Conservation (phyloP, 176 grass and related monocot genomes). For the Miscanthus lutarioriparius region DNA sequence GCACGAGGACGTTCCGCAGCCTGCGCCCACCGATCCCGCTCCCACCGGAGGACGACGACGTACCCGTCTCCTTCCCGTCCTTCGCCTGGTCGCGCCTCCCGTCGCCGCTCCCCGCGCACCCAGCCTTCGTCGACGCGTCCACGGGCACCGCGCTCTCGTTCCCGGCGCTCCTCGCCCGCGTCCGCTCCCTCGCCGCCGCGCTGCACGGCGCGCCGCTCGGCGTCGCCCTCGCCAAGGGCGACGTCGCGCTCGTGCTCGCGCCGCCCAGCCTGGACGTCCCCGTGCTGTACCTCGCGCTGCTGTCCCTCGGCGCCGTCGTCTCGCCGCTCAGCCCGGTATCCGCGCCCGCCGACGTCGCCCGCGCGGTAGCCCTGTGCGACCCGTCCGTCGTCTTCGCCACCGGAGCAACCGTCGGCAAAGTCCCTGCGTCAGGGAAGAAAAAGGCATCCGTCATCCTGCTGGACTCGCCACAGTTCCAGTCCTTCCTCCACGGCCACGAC, state of each 20-base stretch:
- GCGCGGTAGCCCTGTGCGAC: neutral
- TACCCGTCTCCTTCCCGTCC: slow-evolving; percentile 1
- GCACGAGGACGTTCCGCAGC: slow-evolving; percentile 20
- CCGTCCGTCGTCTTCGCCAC: slow-evolving; percentile 4
- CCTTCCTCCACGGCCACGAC: neutral
- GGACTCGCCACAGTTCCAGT: neutral
- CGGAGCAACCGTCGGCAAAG: neutral
- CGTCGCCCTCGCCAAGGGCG: neutral
- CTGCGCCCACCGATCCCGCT: slow-evolving; percentile 9
- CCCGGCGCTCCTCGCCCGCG: neutral
- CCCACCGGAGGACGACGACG: neutral
- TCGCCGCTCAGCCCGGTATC: neutral
- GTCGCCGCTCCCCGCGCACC: neutral
- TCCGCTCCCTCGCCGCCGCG: neutral
- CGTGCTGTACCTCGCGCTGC: neutral
- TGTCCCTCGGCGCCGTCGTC: neutral
- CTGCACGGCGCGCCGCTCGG: neutral
- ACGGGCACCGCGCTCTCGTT: slow-evolving; percentile 2
- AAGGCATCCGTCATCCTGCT: neutral
- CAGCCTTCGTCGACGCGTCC: slow-evolving; percentile 7
- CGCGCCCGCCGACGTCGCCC: slow-evolving; percentile 1
- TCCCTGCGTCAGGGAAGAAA: neutral
- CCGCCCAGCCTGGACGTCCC: neutral
- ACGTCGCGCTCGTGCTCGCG: slow-evolving; percentile 3
- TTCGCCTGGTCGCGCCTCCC: slow-evolving; percentile 1